These are phyloP conservation scores for Curvularia sp. DNA, from an alignment of 2,329 filamentous ascomycete species.

Conservation along the genomic window DNA sequence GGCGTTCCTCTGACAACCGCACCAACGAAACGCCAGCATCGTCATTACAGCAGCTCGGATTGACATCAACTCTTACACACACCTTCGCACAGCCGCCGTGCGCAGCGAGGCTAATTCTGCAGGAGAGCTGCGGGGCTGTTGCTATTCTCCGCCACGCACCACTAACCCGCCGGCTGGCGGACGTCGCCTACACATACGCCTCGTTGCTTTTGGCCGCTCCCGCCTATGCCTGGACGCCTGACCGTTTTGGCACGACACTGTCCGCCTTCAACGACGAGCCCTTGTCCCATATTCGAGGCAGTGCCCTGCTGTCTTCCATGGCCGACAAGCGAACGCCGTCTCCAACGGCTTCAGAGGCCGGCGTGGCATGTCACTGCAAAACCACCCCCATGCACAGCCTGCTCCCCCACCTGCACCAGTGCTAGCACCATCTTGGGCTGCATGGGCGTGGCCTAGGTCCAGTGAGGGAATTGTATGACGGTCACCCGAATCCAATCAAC, in stretches of 20 bases:
- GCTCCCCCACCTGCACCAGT: slow-evolving; percentile 26
- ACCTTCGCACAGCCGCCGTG: slow-evolving; percentile 7
- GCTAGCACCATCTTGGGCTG: slow-evolving; percentile 26
- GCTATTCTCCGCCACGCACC: slow-evolving; percentile 8
- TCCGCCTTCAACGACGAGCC: background rate
- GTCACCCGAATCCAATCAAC: slow-evolving; percentile 26
- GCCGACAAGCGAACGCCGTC: background rate
- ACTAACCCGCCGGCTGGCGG: slow-evolving; percentile 10
- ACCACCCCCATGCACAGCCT: slow-evolving; percentile 22
- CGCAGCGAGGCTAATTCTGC: background rate
- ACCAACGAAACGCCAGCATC: slow-evolving; percentile 4
- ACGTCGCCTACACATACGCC: slow-evolving; percentile 3
- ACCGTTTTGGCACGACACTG: background rate
- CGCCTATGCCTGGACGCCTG: background rate
- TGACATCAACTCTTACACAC: background rate
- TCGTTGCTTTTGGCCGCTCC: slow-evolving; percentile 27
- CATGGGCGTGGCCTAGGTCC: slow-evolving; percentile 29
- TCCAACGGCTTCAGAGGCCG: background rate
- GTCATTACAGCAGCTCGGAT: slow-evolving; percentile 1
- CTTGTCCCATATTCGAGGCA: background rate
- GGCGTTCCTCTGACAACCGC: slow-evolving; percentile 29
- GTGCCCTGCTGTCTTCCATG: background rate
- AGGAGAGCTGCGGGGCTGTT: slow-evolving; percentile 14
- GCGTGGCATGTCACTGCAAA: slow-evolving; percentile 10
- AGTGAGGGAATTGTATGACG: slow-evolving; percentile 47